These are phyloP conservation scores for Trichoderma afroharzianum DNA, from an alignment of 2,329 filamentous ascomycete genomes.

Conservation along the genomic window DNA sequence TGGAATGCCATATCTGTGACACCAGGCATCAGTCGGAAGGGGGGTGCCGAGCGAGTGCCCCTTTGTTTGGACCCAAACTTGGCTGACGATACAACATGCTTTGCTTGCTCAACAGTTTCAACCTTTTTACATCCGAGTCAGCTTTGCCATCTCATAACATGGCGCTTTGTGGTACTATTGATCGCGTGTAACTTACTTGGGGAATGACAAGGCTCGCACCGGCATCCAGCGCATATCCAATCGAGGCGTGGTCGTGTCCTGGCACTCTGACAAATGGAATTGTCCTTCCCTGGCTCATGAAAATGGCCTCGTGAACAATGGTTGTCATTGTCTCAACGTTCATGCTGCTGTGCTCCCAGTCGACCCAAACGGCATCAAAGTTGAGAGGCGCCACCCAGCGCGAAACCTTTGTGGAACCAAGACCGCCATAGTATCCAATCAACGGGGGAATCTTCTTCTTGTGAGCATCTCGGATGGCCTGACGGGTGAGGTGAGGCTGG, in stretches of 20 bases:
- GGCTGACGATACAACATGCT: constrained; percentile 40
- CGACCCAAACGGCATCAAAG: constrained; percentile 43
- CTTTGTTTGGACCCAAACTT: constrained; percentile 41
- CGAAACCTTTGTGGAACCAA: constrained; percentile 38
- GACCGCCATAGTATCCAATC: constrained; percentile 40
- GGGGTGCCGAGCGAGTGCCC: constrained; percentile 44
- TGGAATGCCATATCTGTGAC: constrained; percentile 38
- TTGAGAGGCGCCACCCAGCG: constrained; percentile 41
- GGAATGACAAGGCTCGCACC: constrained; percentile 47
- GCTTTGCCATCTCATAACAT: not conserved
- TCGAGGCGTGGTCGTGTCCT: constrained; percentile 44
- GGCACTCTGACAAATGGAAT: constrained; percentile 45
- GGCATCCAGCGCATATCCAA: constrained; percentile 45
- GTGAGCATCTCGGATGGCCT: constrained; percentile 45
- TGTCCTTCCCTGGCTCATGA: constrained; percentile 43
- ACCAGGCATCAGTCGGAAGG: constrained; percentile 39
- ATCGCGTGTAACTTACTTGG: constrained; percentile 25
- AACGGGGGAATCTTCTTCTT: constrained; percentile 43
- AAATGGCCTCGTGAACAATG: constrained; percentile 45
- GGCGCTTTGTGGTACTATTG: not conserved
- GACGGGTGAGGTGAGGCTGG: constrained; percentile 43
- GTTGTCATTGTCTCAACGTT: constrained; percentile 48
- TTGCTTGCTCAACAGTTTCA: constrained; percentile 44
- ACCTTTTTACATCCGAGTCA: constrained; percentile 24
- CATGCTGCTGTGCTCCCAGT: constrained; percentile 47